Conservation (phyloP, 768 basidiomycete genomes). For the Boletales sp. region DNA sequence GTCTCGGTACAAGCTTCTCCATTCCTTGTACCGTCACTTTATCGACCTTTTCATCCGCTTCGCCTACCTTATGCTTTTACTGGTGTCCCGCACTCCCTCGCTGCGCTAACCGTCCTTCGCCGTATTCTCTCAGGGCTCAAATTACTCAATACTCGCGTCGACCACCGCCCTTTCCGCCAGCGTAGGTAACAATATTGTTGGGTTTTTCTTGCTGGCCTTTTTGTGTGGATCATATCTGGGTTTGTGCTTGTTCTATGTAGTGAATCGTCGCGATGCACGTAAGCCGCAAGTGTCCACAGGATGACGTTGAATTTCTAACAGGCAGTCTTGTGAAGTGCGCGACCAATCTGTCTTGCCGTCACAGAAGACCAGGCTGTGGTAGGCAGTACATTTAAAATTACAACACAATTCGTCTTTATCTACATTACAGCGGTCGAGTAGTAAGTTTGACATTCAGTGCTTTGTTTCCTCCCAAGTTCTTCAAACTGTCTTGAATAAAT, state of each 20-base stretch:
- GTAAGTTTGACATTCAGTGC: slow-evolving; percentile 47
- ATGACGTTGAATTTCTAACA: no score
- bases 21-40: slow-evolving; percentile 55
- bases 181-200: slow-evolving; percentile 82
- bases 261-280: no score
- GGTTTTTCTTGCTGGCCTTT: slow-evolving; percentile 88
- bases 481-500: slow-evolving; percentile 82
- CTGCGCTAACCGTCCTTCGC: slow-evolving; percentile 82
- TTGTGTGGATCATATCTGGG: no score
- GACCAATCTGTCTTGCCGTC: no score
- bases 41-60: slow-evolving; percentile 64
- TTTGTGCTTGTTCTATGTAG: no score
- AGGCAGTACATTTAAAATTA: no score
- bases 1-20: slow-evolving; percentile 67
- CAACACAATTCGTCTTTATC: neutral
- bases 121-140: slow-evolving; percentile 89
- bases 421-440: slow-evolving; percentile 1
- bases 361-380: no score
- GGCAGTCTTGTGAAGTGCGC: no score
- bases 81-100: slow-evolving; percentile 86
- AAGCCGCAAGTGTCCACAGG: no score
- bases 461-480: slow-evolving; percentile 89
- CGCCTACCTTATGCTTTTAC: slow-evolving; percentile 93
- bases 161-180: slow-evolving; percentile 91
- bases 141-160: slow-evolving; percentile 86